These are phyloP conservation scores for Leucosporidium scottii DNA, from an alignment of 768 basidiomycete genomes.

Conservation along the genomic window DNA sequence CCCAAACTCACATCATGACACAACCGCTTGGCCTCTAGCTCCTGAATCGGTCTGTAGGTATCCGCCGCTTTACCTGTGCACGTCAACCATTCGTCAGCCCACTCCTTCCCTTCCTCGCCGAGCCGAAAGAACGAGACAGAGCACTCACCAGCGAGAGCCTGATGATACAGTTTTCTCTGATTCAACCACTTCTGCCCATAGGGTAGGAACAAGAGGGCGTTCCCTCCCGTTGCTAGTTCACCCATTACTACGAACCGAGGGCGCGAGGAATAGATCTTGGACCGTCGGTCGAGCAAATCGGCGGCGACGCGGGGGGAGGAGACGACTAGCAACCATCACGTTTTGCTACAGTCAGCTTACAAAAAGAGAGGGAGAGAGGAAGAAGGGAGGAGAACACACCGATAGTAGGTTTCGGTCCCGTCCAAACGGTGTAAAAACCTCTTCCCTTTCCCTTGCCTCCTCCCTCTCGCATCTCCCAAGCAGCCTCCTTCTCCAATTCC, in stretches of 20 bases:
- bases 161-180: neutral
- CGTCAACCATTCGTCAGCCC: too few species aligned
- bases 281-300: constrained; percentile 30
- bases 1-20: neutral
- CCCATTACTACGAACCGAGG: constrained; percentile 34
- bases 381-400: too few species aligned
- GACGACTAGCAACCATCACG: too few species aligned
- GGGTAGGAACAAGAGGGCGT: constrained; percentile 10
- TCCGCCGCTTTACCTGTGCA: constrained; percentile 14
- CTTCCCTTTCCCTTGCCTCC: constrained; percentile 3
- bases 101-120: too few species aligned
- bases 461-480: too few species aligned
- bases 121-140: too few species aligned
- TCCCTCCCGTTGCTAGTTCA: constrained; percentile 18
- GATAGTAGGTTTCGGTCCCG: neutral
- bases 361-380: too few species aligned
- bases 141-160: neutral
- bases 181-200: constrained; percentile 15
- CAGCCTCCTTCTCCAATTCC: neutral
- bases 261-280: constrained; percentile 31
- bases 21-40: constrained; percentile 20
- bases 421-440: neutral
- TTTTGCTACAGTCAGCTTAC: too few species aligned
- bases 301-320: neutral
- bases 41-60: constrained; percentile 17